A percentile compares a stretch with the other conserved stretches of the same genome.
Evolutionary conservation across 352 stramenopile species (phyloP).

Genomic region (Phytopythium aichiense): DNA sequence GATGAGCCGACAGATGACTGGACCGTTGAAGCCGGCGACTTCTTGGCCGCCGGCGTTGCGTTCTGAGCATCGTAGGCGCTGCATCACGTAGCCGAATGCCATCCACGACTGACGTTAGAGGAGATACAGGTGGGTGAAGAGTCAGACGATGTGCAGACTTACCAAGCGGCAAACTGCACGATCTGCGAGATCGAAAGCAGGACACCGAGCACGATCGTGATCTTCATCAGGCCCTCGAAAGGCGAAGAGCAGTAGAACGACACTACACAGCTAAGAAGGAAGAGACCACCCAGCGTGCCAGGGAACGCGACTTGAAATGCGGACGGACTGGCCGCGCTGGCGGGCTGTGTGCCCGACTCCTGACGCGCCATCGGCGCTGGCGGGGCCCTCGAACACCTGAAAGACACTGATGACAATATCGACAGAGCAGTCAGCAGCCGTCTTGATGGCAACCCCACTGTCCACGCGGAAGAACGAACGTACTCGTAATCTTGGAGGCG

Average conservation of each 20-base stretch:
- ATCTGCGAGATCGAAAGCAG: conserved; percentile 77
- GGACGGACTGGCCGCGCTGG: conserved; percentile 39
- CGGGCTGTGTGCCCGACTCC: conserved; percentile 34
- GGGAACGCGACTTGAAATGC: conserved; percentile 67
- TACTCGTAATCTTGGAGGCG: conserved; percentile 53
- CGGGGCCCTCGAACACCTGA: conserved; percentile 38
- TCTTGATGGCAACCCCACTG: neutral
- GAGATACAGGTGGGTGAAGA: neutral
- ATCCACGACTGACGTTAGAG: neutral
- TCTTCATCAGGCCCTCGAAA: conserved; percentile 83
- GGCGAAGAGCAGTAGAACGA: conserved; percentile 67
- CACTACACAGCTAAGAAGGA: conserved; percentile 70
- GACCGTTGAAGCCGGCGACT: conserved; percentile 10
- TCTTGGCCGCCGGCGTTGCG: conserved; percentile 12
- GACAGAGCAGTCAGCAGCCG: conserved; percentile 5
- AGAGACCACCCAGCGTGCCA: conserved; percentile 58
- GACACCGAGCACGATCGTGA: conserved; percentile 81
- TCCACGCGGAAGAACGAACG: conserved; percentile 1
- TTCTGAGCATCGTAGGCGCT: conserved; percentile 33
- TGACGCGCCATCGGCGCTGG: conserved; percentile 32
- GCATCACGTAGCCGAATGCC: conserved; percentile 2
- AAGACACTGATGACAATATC: conserved; percentile 30
- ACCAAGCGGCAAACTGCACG: conserved; percentile 59
- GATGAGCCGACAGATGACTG: conserved; percentile 15
- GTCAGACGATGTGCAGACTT: neutral